Percentiles rank a stretch among this genome's conserved stretches.
Conservation (phyloP, 2,329 filamentous ascomycete species). For the Nannizziopsis barbatae region DNA sequence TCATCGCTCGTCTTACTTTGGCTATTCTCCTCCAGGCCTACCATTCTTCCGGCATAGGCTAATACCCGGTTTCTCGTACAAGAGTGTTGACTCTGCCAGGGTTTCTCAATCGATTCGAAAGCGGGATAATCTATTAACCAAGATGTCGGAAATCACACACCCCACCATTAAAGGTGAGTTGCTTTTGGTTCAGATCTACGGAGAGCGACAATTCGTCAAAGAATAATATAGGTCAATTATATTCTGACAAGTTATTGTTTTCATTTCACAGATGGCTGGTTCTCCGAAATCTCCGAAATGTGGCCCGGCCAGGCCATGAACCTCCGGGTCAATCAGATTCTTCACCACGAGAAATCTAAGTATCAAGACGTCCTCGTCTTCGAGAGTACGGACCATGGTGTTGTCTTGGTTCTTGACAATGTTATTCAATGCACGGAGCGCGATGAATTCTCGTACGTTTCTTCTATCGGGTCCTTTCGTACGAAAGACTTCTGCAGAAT, state of each 20-base stretch:
- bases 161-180: constrained; percentile 62
- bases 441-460: constrained; percentile 76
- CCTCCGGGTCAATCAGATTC: constrained; percentile 90
- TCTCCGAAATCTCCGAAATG: constrained; percentile 97
- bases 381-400: constrained; percentile 94
- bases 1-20: background rate
- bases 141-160: constrained; percentile 61
- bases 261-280: constrained; percentile 77
- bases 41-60: background rate
- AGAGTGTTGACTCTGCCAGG: background rate
- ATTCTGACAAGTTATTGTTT: constrained; percentile 13
- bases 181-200: background rate
- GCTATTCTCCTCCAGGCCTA: background rate
- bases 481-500: background rate
- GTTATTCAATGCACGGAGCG: constrained; percentile 98
- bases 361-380: constrained; percentile 99
- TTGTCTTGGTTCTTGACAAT: constrained; percentile 92
- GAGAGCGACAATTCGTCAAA: constrained; percentile 8
- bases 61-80: background rate
- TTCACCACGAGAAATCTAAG: constrained; percentile 98
- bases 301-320: constrained; percentile 99
- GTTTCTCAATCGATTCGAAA: background rate
- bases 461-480: background rate
- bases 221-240: background rate
- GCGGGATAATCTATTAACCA: constrained; percentile 21